Evolutionary conservation across 345 rosid genomes (phyloP), one percentile per base, ranked within the genome.

Genomic region (Acer yangbiense): DNA sequence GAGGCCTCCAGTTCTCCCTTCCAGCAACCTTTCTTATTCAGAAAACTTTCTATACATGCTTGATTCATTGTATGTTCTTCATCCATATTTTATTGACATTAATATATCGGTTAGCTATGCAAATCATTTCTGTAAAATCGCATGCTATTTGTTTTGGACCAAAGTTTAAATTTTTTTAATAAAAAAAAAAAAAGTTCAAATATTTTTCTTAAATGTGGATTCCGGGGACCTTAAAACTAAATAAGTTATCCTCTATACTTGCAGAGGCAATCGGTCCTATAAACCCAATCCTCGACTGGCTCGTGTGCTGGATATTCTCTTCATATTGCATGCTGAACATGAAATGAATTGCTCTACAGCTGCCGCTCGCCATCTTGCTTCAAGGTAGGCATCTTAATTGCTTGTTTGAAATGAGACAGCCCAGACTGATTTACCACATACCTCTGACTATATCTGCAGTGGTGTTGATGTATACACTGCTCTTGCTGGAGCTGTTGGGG

Each of bases 281-380:
- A 91, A 89, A 72, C 98, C 99, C 52, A 94, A 97, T 86, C 94
- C 98, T 73, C 91, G 92, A 50, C 79, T 97, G 14, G 99, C 98
- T 77, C 94, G 95, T 75, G 99, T 90, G 41, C 76, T 97, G 48
- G 99, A 97, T 74, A 68, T 94, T 46, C 95, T 97, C 80, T 94
- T 97, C 86, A 90, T 97, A 75, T 82, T 97, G 71, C 99, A 94
- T 79, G 97, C 99, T 6, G 99, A 97, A 81, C 99, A 97, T 86
- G 98, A 97, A 83, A 92, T 94, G 98, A 94, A 94, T 75, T 97
- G 98, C 75, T 97, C 98, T 10, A 92, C 99, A 11, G 77, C 98
- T 83, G 98, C 99, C 85, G 96, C 98, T 52, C 85, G 96, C 64
- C 99, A 97, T 85, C 99, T 97, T 78, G 98, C 99, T 64, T 97